Percentiles rank a stretch among this genome's conserved stretches.
Evolutionary conservation across 345 rosid species (phyloP).

Genomic region (Pistacia atlantica): DNA sequence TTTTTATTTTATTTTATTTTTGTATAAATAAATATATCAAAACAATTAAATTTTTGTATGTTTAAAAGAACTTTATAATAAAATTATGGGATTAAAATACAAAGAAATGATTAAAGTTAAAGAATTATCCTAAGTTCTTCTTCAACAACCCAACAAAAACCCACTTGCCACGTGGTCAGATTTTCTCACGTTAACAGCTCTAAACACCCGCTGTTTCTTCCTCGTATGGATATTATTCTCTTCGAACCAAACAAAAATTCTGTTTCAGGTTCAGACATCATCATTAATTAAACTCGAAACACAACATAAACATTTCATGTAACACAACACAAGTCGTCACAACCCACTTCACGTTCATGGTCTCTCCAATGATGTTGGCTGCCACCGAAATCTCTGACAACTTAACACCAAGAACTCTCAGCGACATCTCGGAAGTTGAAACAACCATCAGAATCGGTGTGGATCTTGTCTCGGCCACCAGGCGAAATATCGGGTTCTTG

Average conservation of each 20-base stretch:
- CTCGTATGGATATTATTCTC: conserved; percentile 4
- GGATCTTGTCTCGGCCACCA: conserved; percentile 76
- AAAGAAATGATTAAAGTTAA: too few species aligned
- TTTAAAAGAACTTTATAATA: too few species aligned
- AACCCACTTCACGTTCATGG: not conserved
- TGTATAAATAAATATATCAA: too few species aligned
- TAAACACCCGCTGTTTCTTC: not conserved
- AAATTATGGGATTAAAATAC: too few species aligned
- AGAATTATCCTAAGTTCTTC: too few species aligned
- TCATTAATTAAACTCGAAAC: not conserved
- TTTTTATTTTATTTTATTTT: too few species aligned
- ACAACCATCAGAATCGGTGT: conserved; percentile 46
- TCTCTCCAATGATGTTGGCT: conserved; percentile 23
- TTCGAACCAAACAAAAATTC: not conserved
- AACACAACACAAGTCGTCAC: too few species aligned
- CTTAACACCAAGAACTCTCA: conserved; percentile 48
- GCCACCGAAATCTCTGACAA: conserved; percentile 27
- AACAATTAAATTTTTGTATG: too few species aligned
- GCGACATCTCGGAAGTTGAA: conserved; percentile 62
- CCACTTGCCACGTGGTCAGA: conserved; percentile 14
- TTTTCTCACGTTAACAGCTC: not conserved
- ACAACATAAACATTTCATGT: not conserved
- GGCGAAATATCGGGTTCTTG: conserved; percentile 58
- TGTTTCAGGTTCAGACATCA: not conserved
- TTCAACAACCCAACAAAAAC: not conserved